Evolutionary conservation across 202 grass and related monocot genomes (phyloP), one percentile per base, ranked within the genome.

Genomic region (Panicum virgatum): DNA sequence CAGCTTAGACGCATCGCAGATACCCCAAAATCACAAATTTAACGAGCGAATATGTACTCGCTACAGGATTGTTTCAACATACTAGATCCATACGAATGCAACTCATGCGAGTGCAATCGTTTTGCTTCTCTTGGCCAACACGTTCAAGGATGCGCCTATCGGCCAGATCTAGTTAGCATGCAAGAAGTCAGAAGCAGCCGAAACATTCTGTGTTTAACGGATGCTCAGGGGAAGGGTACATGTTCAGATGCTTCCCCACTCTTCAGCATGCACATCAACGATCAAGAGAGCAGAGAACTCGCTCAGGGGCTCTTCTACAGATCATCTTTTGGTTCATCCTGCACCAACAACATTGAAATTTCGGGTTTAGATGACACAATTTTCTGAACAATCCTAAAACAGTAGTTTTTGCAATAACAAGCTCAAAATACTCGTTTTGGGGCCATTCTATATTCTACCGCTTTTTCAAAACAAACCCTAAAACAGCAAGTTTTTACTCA

Each of bases 251-350:
- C 44, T 62, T 75, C 61, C 67, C 12, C 4, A n/a, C n/a, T 75
- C 61, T 75, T 86, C 67, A 86, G 52, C 67, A 79, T 68, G 42
- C 50, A 78, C n/a, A 44, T 62, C 8, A 9, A 75, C 36, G 20
- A 69, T 66, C 68, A 67, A 20, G 60, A 26, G 20, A 13, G 62
- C 45, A 42, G 29, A 80, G n/a, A 62, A 18, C 69, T 34, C 25
- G 70, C 50, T 37, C n/a, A 59, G 18, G 34, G 39, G 39, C 16
- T 39, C 53, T 19, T 59, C 79, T 86, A 90, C 12, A 38, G 29
- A 79, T 74, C 88, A 83, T 69, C 62, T 6, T 69, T 86, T 39
- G 75, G 48, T 67, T 74, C 80, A 83, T 86, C 88, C 88, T 90
- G 75, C 84, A 62, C 14, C 12, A 86, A 78, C 25, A 90, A 22